Percentiles rank a stretch among this genome's conserved stretches.
These are phyloP conservation scores for Phytophthora capsici DNA, from an alignment of 352 stramenopile species.

Conservation along the genomic window DNA sequence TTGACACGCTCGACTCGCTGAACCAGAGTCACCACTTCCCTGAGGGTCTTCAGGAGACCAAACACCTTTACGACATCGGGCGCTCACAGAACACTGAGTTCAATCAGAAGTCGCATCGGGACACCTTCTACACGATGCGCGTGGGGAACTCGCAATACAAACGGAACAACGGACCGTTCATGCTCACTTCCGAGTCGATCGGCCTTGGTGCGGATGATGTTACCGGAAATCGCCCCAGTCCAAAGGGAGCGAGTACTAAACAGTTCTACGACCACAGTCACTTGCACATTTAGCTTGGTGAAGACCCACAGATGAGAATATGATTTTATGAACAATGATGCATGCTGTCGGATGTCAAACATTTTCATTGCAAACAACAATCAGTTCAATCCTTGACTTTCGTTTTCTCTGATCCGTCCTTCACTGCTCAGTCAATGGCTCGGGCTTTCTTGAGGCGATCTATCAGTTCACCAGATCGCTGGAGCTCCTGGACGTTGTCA, in stretches of 20 bases:
- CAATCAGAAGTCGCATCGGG: conserved; percentile 83
- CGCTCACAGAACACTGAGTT: conserved; percentile 83
- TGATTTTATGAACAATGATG: conserved; percentile 10
- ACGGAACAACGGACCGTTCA: conserved; percentile 82
- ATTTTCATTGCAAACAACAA: conserved; percentile 11
- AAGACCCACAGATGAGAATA: not conserved
- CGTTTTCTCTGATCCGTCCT: conserved; percentile 1
- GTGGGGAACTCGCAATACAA: conserved; percentile 80
- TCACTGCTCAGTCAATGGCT: conserved; percentile 50
- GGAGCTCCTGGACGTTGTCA: conserved; percentile 92
- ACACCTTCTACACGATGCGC: conserved; percentile 87
- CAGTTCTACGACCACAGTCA: conserved; percentile 89
- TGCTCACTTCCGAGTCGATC: conserved; percentile 76
- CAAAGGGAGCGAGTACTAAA: conserved; percentile 80
- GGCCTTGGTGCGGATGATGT: conserved; percentile 73
- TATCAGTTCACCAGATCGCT: conserved; percentile 88
- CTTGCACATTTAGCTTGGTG: conserved; percentile 46
- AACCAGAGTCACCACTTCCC: conserved; percentile 65
- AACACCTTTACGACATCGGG: conserved; percentile 84
- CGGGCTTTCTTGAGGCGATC: conserved; percentile 84
- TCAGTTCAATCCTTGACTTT: conserved; percentile 23
- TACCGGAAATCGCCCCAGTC: conserved; percentile 58
- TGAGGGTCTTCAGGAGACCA: conserved; percentile 75
- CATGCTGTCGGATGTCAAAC: not conserved
- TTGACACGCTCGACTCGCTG: conserved; percentile 51